Evolutionary conservation across 2,329 filamentous ascomycete genomes (phyloP), one percentile per base, ranked within the genome.

Genomic region (Talaromyces sp.): DNA sequence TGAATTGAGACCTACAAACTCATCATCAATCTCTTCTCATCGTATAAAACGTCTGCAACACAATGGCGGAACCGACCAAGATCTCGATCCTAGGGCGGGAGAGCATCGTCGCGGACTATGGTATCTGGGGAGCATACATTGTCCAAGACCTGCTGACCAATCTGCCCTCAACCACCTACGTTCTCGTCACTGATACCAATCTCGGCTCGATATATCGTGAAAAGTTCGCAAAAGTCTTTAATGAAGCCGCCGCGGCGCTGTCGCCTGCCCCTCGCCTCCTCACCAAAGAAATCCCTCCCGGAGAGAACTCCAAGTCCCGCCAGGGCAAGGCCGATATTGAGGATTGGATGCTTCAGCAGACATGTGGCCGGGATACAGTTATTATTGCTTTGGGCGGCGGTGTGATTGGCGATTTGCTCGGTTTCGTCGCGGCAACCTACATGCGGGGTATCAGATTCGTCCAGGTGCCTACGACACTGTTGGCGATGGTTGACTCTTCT

Each of bases 401-500:
- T 65, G 95, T 99, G 67, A 97, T 99, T 78, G 95, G 95, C 36
- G 95, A 99, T 78, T 91, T 99, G 90, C 93, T 97, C 69, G 95
- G 95, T 61, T 99, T 96, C 76, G 93, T 98, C 61, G 95, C 95
- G 25, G 93, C 95, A 45, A 99, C 95, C 43, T 99, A 98, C 81
- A 99, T 99, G 95, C 90, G 95, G 71, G 95, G 95, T 64, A 90
- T 99, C 68, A 91, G 91, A 70, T 97, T 97, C 76, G 93, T 97
- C 49, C 95, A 99, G 79, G 93, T 99, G 56, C 95, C 95, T 1
- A 99, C 95, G 10, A 97, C 93, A 0, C 83, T 99, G 65, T 84
- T 99, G 62, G 88, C 95, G 69, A 99, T 99, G 95, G 95, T 99
- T 49, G 95, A 99, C 79, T 98, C 94, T 54, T 97, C 93, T 43